Evolutionary conservation across 441 rosid species (phyloP).

Genomic region (Breynia disticha): DNA sequence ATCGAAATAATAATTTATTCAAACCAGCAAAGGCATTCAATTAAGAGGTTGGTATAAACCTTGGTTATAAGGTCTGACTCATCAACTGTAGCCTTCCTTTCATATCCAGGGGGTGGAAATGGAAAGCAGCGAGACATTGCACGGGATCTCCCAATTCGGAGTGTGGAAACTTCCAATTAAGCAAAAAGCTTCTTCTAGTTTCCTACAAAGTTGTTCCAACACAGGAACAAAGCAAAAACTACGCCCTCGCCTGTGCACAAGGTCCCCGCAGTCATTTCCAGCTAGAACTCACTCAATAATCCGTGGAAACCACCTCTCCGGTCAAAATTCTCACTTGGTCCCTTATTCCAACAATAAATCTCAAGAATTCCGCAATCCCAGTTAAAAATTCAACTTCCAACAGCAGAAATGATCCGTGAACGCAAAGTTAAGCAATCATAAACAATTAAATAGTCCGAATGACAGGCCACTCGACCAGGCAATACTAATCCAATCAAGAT

Average conservation of each 20-base stretch:
- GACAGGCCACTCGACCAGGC: constrained; percentile 4
- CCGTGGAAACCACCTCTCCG: constrained; percentile 17
- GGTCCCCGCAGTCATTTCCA: constrained; percentile 49
- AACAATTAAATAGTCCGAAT: constrained; percentile 5
- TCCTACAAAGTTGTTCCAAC: constrained; percentile 41
- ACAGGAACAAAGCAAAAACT: constrained; percentile 49
- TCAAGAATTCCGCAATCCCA: constrained; percentile 7
- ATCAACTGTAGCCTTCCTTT: constrained; percentile 46
- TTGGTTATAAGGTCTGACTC: constrained; percentile 39
- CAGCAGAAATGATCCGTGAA: constrained; percentile 12
- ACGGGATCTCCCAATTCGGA: constrained; percentile 21
- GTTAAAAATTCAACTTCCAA: constrained; percentile 5
- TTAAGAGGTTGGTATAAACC: constrained; percentile 32
- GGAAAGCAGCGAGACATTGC: constrained; percentile 92
- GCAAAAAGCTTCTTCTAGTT: constrained; percentile 24
- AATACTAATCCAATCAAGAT: constrained; percentile 14
- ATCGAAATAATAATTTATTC: not conserved
- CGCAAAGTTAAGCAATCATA: constrained; percentile 8
- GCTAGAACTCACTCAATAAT: constrained; percentile 29
- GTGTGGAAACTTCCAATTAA: constrained; percentile 21
- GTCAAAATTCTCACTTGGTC: constrained; percentile 9
- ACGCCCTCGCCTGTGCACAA: constrained; percentile 55
- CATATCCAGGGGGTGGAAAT: constrained; percentile 84
- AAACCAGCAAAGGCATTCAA: constrained; percentile 11
- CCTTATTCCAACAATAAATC: constrained; percentile 4